A percentile compares a stretch with the other conserved stretches of the same genome.
These are phyloP conservation scores for Chlorella sorokiniana DNA, from an alignment of 139 green algal species.

Conservation along the genomic window DNA sequence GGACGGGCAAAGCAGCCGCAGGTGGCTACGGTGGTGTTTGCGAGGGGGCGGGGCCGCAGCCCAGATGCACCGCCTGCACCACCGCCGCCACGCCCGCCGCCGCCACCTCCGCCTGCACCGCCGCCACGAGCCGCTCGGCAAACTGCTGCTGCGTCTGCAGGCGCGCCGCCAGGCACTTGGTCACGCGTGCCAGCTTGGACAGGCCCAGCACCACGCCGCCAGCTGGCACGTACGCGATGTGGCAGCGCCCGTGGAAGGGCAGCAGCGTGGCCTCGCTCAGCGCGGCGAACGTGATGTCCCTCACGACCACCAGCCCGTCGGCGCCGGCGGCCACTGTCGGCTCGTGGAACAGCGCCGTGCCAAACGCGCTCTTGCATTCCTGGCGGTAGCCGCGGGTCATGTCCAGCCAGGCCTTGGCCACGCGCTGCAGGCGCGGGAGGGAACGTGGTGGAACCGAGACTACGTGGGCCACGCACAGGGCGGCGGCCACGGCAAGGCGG, in stretches of 20 bases:
- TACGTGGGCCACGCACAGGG: neutral
- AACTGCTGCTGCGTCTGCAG: conserved; percentile 75
- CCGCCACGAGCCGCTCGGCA: conserved; percentile 53
- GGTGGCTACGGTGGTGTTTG: conserved; percentile 25
- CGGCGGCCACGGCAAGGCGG: neutral
- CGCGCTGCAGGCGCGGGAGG: conserved; percentile 65
- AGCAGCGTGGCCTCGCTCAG: conserved; percentile 78
- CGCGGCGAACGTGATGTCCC: conserved; percentile 92
- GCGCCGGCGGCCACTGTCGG: conserved; percentile 45
- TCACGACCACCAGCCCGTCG: conserved; percentile 81
- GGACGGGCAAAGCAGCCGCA: conserved; percentile 26
- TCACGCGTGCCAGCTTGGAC: conserved; percentile 86
- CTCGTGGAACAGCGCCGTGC: conserved; percentile 83
- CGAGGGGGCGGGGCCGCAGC: conserved; percentile 11
- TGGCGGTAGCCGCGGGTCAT: conserved; percentile 70
- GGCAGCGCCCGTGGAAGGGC: conserved; percentile 88
- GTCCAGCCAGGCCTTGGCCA: conserved; percentile 90
- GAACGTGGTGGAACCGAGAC: neutral
- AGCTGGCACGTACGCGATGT: conserved; percentile 92
- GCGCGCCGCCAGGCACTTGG: conserved; percentile 71
- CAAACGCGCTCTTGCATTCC: conserved; percentile 63
- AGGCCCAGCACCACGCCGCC: conserved; percentile 82
- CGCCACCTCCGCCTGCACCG: conserved; percentile 55
- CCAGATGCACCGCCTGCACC: conserved; percentile 69
- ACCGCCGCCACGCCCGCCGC: conserved; percentile 66